Evolutionary conservation across 306 rosid genomes (phyloP).

Genomic region (Potentilla sterilis): DNA sequence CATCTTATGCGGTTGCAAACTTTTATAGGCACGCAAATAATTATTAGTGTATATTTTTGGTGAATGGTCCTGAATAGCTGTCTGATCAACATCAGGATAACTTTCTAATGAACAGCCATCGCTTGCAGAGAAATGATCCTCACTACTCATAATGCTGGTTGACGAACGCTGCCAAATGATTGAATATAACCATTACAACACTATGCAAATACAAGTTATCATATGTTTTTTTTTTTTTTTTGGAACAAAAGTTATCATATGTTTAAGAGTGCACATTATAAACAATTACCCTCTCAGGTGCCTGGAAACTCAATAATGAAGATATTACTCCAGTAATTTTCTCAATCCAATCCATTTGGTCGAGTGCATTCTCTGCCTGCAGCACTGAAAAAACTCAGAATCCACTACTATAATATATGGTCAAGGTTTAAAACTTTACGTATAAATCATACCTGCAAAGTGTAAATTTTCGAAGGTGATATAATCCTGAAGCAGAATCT

Average conservation of each 20-base stretch:
- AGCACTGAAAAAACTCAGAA: conserved; percentile 19
- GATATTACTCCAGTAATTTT: conserved; percentile 81
- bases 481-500: conserved; percentile 88
- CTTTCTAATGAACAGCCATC: conserved; percentile 27
- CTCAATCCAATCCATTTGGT: conserved; percentile 89
- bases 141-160: conserved; percentile 31
- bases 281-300: conserved; percentile 49
- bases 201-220: conserved; percentile 21
- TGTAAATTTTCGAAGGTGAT: conserved; percentile 68
- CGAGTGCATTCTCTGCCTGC: conserved; percentile 81
- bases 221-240: neutral
- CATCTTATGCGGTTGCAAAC: conserved; percentile 40
- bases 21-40: conserved; percentile 42
- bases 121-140: conserved; percentile 24
- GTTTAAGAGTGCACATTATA: conserved; percentile 14
- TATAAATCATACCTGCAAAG: conserved; percentile 52
- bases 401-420: neutral
- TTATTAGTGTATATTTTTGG: conserved; percentile 27
- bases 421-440: neutral
- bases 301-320: conserved; percentile 65
- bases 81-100: conserved; percentile 30
- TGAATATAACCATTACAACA: conserved; percentile 23
- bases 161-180: conserved; percentile 50
- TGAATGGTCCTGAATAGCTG: conserved; percentile 26
- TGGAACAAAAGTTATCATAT: too few species aligned